Base-by-base conservation (phyloP, 805 yeast species). In the Candida odintsovae region DNA sequence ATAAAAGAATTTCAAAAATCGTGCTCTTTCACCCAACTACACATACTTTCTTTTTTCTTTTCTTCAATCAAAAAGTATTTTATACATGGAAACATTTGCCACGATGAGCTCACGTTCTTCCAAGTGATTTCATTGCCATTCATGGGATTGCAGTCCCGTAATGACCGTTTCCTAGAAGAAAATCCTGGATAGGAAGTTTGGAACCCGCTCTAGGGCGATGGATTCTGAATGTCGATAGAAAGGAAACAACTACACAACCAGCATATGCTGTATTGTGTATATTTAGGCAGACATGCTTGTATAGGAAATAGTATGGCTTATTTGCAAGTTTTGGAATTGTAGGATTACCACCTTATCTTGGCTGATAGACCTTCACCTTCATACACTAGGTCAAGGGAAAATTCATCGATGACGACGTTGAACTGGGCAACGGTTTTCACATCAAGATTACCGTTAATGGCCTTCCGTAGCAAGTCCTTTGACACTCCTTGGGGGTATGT, bases 401-500 rank as follows among this genome's bases (percentile, higher is more conserved):
- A 77, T 36, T 65, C 51, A 19, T 66, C 78, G 7, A 80, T 41
- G 11, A 45, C 50, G 2, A 76, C 61, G 11, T 62, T 61, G 49
- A 79, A 62, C 26, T 68, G 60, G 0, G 82, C 80, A 31, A 57
- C 55, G 1, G 77, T 73, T 38, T 75, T 72, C 19, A 80, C 71
- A 5, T 64, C 62, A 33, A 82, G 63, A 22, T 73, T 68, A 6
- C 82, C 80, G 51, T 77, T 73, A 25, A 80, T 42, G 0, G 82
- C 80, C 48, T 68, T 69, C 38, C 72, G 66, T 25, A 81, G 58
- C 12, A 80, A 64, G 35, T 76, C 78, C 42, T 73, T 72, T 1
- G 76, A 79, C 8, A 73, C 61, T 0, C 78, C 78, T 7, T 55
- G 49, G 3, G 64, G 63, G 41, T 73, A 66, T 25, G 67, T 68